These are phyloP conservation scores for Syzygium aqueum DNA, from an alignment of 345 rosid genomes.

Conservation along the genomic window DNA sequence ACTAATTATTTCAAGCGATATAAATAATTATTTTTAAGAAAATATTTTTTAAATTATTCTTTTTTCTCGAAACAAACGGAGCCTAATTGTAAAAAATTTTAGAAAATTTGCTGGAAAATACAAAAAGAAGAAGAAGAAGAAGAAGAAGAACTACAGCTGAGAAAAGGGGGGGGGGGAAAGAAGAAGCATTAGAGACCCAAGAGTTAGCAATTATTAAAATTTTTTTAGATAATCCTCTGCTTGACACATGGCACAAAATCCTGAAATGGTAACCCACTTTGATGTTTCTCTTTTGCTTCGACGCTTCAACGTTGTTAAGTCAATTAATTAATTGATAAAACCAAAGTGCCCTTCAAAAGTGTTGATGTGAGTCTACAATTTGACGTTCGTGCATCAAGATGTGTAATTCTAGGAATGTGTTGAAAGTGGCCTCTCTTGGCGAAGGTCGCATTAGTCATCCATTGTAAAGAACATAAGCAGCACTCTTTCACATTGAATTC, in stretches of 20 bases:
- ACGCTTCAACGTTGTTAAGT: not conserved
- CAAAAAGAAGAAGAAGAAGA: not conserved
- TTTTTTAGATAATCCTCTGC: not conserved
- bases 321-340: not conserved
- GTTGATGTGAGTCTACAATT: not conserved
- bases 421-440: not conserved
- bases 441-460: not conserved
- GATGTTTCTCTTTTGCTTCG: not conserved
- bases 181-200: not conserved
- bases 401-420: not conserved
- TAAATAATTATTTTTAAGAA: no score
- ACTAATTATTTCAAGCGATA: no score
- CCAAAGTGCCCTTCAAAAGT: not conserved
- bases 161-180: not conserved
- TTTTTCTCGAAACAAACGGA: no score
- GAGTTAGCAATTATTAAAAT: not conserved
- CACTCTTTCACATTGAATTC: not conserved
- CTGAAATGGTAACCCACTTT: not conserved
- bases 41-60: no score
- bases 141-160: not conserved
- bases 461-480: not conserved
- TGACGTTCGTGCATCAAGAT: not conserved
- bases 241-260: not conserved
- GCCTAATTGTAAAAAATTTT: not conserved
- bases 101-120: not conserved